These are phyloP conservation scores for Leishmania tarentolae DNA, from an alignment of 208 protist species.

Conservation along the genomic window DNA sequence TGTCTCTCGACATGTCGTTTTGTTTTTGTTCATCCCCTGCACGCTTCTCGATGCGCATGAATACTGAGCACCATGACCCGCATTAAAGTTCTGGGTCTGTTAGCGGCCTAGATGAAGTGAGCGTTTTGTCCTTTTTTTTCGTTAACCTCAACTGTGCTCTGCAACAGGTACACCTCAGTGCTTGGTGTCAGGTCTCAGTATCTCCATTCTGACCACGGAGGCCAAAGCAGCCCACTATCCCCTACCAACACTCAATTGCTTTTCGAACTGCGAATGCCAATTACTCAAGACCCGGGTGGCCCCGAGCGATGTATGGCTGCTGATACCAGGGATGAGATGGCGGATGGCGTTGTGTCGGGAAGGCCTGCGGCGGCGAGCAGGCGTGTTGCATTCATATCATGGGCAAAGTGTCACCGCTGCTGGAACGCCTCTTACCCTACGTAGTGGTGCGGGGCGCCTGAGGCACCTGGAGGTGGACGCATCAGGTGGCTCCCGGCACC, in stretches of 20 bases:
- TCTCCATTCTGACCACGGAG: background rate
- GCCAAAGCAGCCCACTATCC: background rate
- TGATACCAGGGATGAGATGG: background rate
- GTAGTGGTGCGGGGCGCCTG: background rate
- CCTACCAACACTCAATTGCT: background rate
- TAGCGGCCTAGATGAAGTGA: background rate
- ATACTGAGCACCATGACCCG: background rate
- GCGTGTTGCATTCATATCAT: background rate
- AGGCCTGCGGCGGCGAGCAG: background rate
- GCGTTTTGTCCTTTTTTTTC: slow-evolving; percentile 7
- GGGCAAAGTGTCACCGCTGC: background rate
- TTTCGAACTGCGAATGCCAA: background rate
- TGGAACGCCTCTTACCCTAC: background rate
- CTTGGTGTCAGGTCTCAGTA: background rate
- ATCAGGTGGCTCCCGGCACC: background rate
- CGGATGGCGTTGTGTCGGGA: background rate
- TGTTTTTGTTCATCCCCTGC: background rate
- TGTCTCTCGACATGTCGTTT: background rate
- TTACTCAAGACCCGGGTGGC: background rate
- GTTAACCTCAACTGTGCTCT: background rate
- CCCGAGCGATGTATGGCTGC: background rate
- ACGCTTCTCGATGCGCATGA: background rate
- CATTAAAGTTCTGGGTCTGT: background rate
- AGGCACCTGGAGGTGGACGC: background rate
- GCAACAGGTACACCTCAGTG: background rate